Evolutionary conservation across 306 rosid species (phyloP), one percentile per base, ranked within the genome.

Genomic region (Leucaena leucocephala): DNA sequence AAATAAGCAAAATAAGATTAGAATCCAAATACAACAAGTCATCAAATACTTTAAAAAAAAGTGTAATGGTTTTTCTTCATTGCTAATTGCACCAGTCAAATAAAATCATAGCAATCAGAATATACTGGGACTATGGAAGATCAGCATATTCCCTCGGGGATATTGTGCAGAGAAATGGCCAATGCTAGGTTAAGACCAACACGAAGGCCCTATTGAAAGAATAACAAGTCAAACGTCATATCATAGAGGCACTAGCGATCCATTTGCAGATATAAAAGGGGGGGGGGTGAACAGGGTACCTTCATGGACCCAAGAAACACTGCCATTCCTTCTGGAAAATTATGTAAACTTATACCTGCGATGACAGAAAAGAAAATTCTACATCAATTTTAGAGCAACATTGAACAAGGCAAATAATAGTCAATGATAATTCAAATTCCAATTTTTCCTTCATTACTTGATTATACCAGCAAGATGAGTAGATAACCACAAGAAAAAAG

Each of bases 291-390:
- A 40, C 9, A 19, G 69, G 45, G 46, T 92, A 96, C 99, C 98
- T 93, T 93, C 68, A 96, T 82, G 80, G 99, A 96, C 80, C 99
- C 99, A 73, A 96, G 98, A 68, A 96, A 96, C 62, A 96, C 99
- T 1, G 99, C 99, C 99, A 96, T 96, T 75, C 99, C 99, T 90
- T 96, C 99, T 4, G 99, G 99, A 84, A 96, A 93, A 76, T 93
- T 96, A 85, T 93, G 99, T 81, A 96, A 90, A 84, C 99, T 96
- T 90, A 96, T 93, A 82, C 99, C 99, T 96, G 22, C 38, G 40
- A 72, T n/a, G 76, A 61, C 42, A 64, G 54, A 16, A 75, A 70
- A 40, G 9, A 72, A 63, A 58, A 19, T 13, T 22, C 49, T 62
- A 43, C 45, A 16, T 58, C 64, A 66, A 80, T 69, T 58, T 38